Percentiles rank a stretch among this genome's conserved stretches.
Evolutionary conservation across 2,329 filamentous ascomycete species (phyloP).

Genomic region (Cladosporium austrohemisphaericum): DNA sequence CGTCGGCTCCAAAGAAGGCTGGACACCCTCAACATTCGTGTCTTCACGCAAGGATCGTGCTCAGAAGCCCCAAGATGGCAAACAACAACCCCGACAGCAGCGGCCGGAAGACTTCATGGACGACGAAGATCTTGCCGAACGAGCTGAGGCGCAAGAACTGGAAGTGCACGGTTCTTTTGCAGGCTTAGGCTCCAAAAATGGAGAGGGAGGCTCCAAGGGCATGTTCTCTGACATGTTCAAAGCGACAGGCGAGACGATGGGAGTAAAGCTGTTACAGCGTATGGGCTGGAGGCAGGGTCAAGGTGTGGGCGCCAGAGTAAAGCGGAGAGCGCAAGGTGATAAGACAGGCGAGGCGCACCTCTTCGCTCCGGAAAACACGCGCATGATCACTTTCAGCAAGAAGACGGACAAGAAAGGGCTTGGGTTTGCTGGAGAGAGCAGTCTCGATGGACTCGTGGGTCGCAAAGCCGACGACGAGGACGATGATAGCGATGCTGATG

Average conservation of each 20-base stretch:
- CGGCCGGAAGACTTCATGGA: slow-evolving; percentile 95
- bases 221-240: slow-evolving; percentile 70
- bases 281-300: slow-evolving; percentile 98
- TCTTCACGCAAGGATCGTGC: slow-evolving; percentile 77
- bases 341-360: slow-evolving; percentile 57
- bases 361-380: slow-evolving; percentile 80
- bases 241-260: slow-evolving; percentile 75
- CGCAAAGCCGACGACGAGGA: slow-evolving; percentile 34
- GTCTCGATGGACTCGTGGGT: slow-evolving; percentile 40
- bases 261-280: slow-evolving; percentile 74
- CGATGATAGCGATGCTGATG: slow-evolving; percentile 31
- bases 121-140: slow-evolving; percentile 87
- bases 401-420: slow-evolving; percentile 70
- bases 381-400: slow-evolving; percentile 61
- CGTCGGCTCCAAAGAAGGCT: slow-evolving; percentile 96
- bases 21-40: slow-evolving; percentile 87
- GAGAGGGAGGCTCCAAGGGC: slow-evolving; percentile 47
- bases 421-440: slow-evolving; percentile 60
- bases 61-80: slow-evolving; percentile 51
- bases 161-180: slow-evolving; percentile 71
- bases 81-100: slow-evolving; percentile 53
- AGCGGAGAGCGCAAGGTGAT: slow-evolving; percentile 67
- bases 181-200: slow-evolving; percentile 65
- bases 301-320: slow-evolving; percentile 83
- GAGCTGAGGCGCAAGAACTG: slow-evolving; percentile 70